Percentiles rank a stretch among this genome's conserved stretches.
phyloP scores from a whole-genome alignment of 2,329 filamentous ascomycete genomes.

The Tolypocladium nubicola region DNA sequence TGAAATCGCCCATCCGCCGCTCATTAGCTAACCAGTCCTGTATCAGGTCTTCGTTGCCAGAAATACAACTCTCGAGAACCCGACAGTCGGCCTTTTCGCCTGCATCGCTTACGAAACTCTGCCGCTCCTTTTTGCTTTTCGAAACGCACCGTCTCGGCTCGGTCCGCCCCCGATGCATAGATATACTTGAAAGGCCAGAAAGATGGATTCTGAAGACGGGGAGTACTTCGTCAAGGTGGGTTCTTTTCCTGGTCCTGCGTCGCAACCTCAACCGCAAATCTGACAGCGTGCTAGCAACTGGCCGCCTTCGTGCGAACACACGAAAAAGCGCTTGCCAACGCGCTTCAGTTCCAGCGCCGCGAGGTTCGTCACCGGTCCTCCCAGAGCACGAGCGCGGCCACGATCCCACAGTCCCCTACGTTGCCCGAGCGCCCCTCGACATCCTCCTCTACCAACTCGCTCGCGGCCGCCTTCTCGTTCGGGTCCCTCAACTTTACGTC shows the following conservation, averaged over 20 bases:
- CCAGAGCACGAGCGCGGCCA: constrained; percentile 50
- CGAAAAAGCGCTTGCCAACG: constrained; percentile 94
- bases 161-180: constrained; percentile 12
- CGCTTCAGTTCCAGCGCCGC: constrained; percentile 68
- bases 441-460: constrained; percentile 58
- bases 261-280: background rate
- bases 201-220: constrained; percentile 84
- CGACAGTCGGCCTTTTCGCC: background rate
- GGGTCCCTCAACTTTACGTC: constrained; percentile 79
- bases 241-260: background rate
- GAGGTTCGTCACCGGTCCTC: constrained; percentile 62
- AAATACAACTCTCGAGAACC: background rate
- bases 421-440: constrained; percentile 53
- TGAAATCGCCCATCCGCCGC: background rate
- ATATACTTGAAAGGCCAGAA: constrained; percentile 26
- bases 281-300: constrained; percentile 59
- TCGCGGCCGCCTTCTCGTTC: constrained; percentile 79
- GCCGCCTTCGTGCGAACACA: constrained; percentile 93
- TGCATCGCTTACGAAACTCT: background rate
- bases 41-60: background rate
- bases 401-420: constrained; percentile 44
- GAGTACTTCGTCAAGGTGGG: constrained; percentile 78
- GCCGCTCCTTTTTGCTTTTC: background rate
- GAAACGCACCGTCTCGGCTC: background rate
- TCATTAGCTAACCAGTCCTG: background rate